A percentile compares a stretch with the other conserved stretches of the same genome.
phyloP scores from a whole-genome alignment of 1,284 basidiomycete genomes.

The Sanghuangporus sanghuang region DNA sequence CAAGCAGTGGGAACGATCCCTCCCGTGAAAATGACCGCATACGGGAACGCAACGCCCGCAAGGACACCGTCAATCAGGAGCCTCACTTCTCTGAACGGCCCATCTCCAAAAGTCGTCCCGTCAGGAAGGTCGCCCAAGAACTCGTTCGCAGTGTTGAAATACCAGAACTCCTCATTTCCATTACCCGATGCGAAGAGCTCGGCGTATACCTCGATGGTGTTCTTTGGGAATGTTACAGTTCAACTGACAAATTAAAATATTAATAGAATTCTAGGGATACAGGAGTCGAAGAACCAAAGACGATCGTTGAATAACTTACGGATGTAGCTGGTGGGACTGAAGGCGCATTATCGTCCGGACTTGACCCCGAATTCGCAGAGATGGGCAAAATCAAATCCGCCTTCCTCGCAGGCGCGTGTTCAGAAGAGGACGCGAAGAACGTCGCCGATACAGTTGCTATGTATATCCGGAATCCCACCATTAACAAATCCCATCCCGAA shows the following conservation, averaged over 20 bases:
- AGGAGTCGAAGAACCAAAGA: not conserved
- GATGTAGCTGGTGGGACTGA: conserved; percentile 71
- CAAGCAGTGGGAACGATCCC: conserved; percentile 70
- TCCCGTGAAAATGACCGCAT: conserved; percentile 78
- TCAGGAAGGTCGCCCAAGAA: conserved; percentile 51
- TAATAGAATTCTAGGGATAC: not conserved
- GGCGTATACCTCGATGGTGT: conserved; percentile 63
- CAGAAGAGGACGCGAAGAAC: conserved; percentile 54
- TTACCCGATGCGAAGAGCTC: conserved; percentile 74
- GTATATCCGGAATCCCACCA: not conserved
- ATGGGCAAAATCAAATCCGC: conserved; percentile 66
- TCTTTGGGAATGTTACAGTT: conserved; percentile 65
- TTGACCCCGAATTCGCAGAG: conserved; percentile 54
- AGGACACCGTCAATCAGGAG: conserved; percentile 70
- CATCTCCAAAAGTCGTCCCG: conserved; percentile 50
- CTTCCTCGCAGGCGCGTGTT: conserved; percentile 52
- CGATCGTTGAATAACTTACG: conserved; percentile 33
- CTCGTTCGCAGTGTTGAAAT: conserved; percentile 62
- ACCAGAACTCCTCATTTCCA: conserved; percentile 76
- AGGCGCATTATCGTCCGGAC: conserved; percentile 51
- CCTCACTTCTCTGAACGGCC: conserved; percentile 77
- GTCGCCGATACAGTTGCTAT: conserved; percentile 64
- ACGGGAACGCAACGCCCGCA: conserved; percentile 74
- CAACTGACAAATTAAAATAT: conserved; percentile 33
- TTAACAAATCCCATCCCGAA: not conserved